Evolutionary conservation across 169 alveolate species (phyloP).

Genomic region (Plasmodium coatneyi): DNA sequence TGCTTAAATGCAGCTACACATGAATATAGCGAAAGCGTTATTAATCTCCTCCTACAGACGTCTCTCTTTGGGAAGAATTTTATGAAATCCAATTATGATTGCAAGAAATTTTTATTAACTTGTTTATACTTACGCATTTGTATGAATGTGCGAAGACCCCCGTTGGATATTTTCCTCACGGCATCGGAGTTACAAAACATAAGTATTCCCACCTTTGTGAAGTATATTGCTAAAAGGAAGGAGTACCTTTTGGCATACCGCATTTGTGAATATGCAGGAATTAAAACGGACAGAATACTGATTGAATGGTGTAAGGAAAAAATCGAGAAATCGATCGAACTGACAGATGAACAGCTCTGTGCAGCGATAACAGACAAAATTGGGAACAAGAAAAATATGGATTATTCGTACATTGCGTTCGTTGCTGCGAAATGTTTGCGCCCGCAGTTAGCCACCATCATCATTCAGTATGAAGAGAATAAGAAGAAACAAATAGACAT

Average conservation of each 20-base stretch:
- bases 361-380: constrained; percentile 62
- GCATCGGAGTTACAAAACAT: constrained; percentile 75
- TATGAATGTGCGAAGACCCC: constrained; percentile 75
- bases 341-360: constrained; percentile 83
- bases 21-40: constrained; percentile 79
- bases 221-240: constrained; percentile 68
- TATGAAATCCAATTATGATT: constrained; percentile 52
- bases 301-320: constrained; percentile 84
- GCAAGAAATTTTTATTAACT: constrained; percentile 32
- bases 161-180: constrained; percentile 75
- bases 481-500: constrained; percentile 76
- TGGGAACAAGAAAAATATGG: constrained; percentile 38
- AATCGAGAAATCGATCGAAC: constrained; percentile 77
- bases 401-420: constrained; percentile 72
- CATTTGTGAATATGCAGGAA: constrained; percentile 84
- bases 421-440: constrained; percentile 81
- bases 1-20: constrained; percentile 86
- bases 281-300: constrained; percentile 75
- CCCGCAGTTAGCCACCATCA: constrained; percentile 78
- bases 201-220: constrained; percentile 72
- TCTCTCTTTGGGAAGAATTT: constrained; percentile 78
- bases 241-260: constrained; percentile 82
- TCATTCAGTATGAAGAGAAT: constrained; percentile 79
- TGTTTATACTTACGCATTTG: constrained; percentile 69
- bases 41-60: constrained; percentile 74